Base-by-base conservation (phyloP, 73 alveolate species). In the Symbiodinium pilosum region DNA sequence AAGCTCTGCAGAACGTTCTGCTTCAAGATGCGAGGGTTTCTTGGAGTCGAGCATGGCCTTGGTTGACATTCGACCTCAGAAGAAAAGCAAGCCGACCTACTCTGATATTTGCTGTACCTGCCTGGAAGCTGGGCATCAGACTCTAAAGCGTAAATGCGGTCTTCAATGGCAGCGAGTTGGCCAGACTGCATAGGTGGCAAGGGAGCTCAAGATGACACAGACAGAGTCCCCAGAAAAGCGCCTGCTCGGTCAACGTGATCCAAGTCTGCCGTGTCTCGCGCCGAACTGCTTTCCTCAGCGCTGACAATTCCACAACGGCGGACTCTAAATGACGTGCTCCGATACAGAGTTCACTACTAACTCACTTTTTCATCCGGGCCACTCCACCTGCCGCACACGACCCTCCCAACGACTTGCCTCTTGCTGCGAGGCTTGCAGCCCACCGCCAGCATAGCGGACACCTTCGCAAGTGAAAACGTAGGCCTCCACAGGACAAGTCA, bases 401-500 rank as follows among this genome's bases (percentile, higher is more conserved):
- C 97, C 97, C 81, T 91, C 97, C 97, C 97, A 91, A 39, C 97
- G 97, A 32, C 81, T 64, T 43, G 77, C 81, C 59, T 91, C 97
- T 83, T 91, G 97, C 54, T 42, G 81, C 41, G 89, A 41, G 38
- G 87, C 81, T 40, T 89, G 95, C 71, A 41, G 87, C 43, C 95
- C 95, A 5, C 97, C 97, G 8, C 97, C 97, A 32, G 97, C 97
- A 11, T 91, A 91, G 88, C 97, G 97, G 83, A 91, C 97, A 52
- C 97, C 97, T 34, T 91, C 87, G 39, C 97, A 91, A 12, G 97
- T 91, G 97, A 91, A 91, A 44, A 91, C 97, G 77, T 91, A 91
- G 77, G 97, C 97, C 97, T 91, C 56, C 21, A 20, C 54, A 36
- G 14, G 51, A 34, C 68, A 56, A 56, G 32, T 3, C 32, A 56